A percentile compares a stretch with the other conserved stretches of the same genome.
These are phyloP conservation scores for Boletellus ananiceps DNA, from an alignment of 768 basidiomycete species.

Conservation along the genomic window DNA sequence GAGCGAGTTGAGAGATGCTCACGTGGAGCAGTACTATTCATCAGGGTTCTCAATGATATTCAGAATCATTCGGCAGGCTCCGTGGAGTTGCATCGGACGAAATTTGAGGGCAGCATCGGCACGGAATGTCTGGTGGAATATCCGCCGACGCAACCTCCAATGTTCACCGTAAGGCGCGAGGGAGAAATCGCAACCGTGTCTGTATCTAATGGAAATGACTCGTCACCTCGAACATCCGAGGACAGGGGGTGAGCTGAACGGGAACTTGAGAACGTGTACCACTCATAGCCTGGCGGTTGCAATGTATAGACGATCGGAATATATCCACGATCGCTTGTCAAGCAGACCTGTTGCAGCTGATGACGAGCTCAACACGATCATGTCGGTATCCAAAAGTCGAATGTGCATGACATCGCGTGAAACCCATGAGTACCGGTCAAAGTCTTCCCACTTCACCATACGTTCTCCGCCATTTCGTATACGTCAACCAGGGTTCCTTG, in stretches of 20 bases:
- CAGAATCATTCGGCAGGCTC: conserved; percentile 6
- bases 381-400: conserved; percentile 1
- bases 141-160: conserved; percentile 17
- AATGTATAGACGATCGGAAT: conserved; percentile 12
- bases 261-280: background rate
- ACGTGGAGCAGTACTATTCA: conserved; percentile 7
- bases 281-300: conserved; percentile 5
- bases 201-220: conserved; percentile 1
- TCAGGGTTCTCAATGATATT: conserved; percentile 10
- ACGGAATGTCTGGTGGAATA: conserved; percentile 17
- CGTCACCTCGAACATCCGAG: background rate
- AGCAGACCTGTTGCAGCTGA: background rate
- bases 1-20: background rate
- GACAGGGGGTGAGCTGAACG: too few species aligned
- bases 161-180: conserved; percentile 3
- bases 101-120: conserved; percentile 1
- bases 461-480: conserved; percentile 1
- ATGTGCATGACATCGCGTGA: conserved; percentile 9
- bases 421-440: background rate
- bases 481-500: conserved; percentile 4
- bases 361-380: conserved; percentile 8
- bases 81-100: conserved; percentile 13
- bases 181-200: background rate
- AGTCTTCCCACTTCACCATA: conserved; percentile 1
- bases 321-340: conserved; percentile 12